Percentiles rank a stretch among this genome's conserved stretches.
Conservation (phyloP, 768 basidiomycete genomes). For the Naganishia antarctica region DNA sequence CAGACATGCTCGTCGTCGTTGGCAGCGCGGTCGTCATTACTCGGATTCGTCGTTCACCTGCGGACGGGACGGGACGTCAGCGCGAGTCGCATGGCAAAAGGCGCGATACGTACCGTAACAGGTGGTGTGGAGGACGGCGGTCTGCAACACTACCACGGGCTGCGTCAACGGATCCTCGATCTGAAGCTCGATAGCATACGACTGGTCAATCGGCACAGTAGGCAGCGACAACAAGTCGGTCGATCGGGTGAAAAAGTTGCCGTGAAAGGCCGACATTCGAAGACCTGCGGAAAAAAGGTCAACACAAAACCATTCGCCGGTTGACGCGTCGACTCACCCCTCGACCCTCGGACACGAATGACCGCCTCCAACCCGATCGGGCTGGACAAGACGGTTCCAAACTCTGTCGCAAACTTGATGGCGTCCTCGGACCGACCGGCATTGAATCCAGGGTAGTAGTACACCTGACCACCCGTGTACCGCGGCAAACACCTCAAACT, state of each 20-base stretch:
- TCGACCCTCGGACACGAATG: constrained; percentile 94
- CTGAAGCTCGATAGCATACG: constrained; percentile 90
- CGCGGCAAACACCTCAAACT: constrained; percentile 86
- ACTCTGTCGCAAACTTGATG: constrained; percentile 95
- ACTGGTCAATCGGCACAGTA: constrained; percentile 91
- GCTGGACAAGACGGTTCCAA: constrained; percentile 84
- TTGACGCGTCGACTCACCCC: no score
- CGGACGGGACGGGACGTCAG: not conserved
- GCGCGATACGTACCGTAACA: constrained; percentile 62
- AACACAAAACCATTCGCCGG: no score
- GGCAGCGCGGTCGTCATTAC: constrained; percentile 83
- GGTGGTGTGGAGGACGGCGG: constrained; percentile 88
- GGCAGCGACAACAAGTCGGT: constrained; percentile 95
- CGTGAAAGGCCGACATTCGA: constrained; percentile 95
- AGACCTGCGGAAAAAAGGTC: no score
- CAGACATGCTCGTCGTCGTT: constrained; percentile 78
- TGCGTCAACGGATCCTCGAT: constrained; percentile 89
- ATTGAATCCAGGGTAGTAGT: constrained; percentile 97
- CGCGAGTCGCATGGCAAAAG: not conserved
- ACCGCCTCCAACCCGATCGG: constrained; percentile 95
- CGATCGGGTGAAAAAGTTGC: constrained; percentile 96
- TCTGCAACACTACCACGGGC: constrained; percentile 89
- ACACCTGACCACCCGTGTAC: constrained; percentile 96
- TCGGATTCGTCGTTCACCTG: constrained; percentile 74
- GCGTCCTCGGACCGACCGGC: constrained; percentile 91